Evolutionary conservation across 2,329 filamentous ascomycete species (phyloP), one percentile per base, ranked within the genome.

Genomic region (Apiospora hydei): DNA sequence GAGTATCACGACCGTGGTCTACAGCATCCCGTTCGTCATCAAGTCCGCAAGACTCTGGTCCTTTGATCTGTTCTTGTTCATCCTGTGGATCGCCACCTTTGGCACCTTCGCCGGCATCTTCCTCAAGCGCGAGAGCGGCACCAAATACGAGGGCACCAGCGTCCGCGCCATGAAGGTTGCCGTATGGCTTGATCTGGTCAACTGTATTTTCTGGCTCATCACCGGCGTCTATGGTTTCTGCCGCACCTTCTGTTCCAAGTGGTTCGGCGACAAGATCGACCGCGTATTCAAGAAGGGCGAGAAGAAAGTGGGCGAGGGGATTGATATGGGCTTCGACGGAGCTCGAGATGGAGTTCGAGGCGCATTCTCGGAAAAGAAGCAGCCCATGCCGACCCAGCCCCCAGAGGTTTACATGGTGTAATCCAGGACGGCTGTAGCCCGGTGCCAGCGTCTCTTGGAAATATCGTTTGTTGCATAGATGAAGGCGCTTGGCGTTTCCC

Each of bases 31-130:
- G 0, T 46, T 70, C 24, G 4, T 70, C 26, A 83, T 6, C 83
- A 86, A 30, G 43, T 51, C 68, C 30, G 34, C 68, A 61, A 83
- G 84, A 3, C 80, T 84, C 6, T 87, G 86, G 66, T 78, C 80
- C 18, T 86, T 84, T 83, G 85, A 87, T 68, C 72, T 83, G 26
- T 73, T 79, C 13, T 81, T 87, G 4, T 85, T 83, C 75, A 57
- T 86, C 43, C 75, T 82, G 2, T 95, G 92, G 90, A 84, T 93
- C 73, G 87, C 90, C 18, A 85, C 92, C 3, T 94, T 94, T 78
- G 93, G 92, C 41, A 87, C 93, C 72, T 94, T 95, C 76, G 93
- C 90, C 18, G 88, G 86, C 73, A 90, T 94, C 83, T 95, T 92
- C 82, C 89, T 94, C 72, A 81, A 85, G 46, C 86, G 88, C 69